These are phyloP conservation scores for Xanthoconium purpureum DNA, from an alignment of 768 basidiomycete genomes.

Conservation along the genomic window DNA sequence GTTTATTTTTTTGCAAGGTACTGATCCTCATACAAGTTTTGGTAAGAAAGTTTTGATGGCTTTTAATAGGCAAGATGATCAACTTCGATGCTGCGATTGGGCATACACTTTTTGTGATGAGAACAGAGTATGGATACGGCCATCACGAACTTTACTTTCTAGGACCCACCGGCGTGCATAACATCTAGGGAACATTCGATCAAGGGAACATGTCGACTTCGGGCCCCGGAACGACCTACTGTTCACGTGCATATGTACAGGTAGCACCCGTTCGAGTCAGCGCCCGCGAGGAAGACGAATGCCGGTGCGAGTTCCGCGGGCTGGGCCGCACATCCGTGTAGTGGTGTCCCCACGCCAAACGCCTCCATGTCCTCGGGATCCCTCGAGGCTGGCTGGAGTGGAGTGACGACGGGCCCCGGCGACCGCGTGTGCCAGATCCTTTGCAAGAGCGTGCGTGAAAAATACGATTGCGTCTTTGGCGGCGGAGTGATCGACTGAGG, in stretches of 20 bases:
- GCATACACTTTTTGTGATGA: background rate
- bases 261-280: too few relatives aligned
- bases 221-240: background rate
- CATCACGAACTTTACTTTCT: constrained; percentile 11
- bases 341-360: constrained; percentile 46
- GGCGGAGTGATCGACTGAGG: constrained; percentile 47
- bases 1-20: background rate
- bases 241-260: constrained; percentile 39
- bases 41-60: constrained; percentile 8
- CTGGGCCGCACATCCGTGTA: constrained; percentile 49
- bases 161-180: constrained; percentile 9
- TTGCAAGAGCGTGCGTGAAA: constrained; percentile 57
- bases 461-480: constrained; percentile 61
- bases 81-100: background rate
- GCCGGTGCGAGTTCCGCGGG: constrained; percentile 51
- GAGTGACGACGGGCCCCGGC: constrained; percentile 55
- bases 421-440: too few relatives aligned
- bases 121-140: background rate
- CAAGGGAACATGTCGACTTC: background rate
- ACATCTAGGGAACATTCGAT: constrained; percentile 4
- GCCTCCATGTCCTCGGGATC: constrained; percentile 54
- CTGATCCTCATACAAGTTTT: background rate
- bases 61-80: constrained; percentile 5
- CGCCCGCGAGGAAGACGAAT: too few relatives aligned
- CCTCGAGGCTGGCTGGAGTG: constrained; percentile 56